These are phyloP conservation scores for Podospora pseudocomata DNA, from an alignment of 495 filamentous ascomycete species.

Conservation along the genomic window DNA sequence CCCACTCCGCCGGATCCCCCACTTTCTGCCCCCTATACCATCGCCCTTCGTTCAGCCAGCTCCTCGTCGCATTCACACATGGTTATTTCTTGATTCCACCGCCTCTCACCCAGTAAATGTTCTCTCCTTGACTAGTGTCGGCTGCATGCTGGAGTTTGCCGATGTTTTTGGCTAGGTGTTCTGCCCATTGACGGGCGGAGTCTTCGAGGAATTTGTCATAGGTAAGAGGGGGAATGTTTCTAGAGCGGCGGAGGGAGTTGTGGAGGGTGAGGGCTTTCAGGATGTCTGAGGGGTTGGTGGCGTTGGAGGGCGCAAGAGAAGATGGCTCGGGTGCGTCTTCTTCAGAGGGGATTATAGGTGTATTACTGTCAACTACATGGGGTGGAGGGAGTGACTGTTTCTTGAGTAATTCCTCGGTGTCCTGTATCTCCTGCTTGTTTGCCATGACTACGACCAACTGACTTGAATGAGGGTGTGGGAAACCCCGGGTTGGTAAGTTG, in stretches of 20 bases:
- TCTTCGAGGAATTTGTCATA: neutral
- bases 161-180: neutral
- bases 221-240: neutral
- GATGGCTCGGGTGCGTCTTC: neutral
- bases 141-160: neutral
- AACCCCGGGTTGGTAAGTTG: neutral
- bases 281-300: neutral
- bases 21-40: neutral
- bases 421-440: neutral
- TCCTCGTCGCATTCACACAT: neutral
- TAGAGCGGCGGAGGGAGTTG: neutral
- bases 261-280: neutral
- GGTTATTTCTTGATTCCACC: neutral
- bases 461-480: neutral
- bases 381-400: neutral
- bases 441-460: neutral
- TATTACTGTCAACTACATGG: neutral
- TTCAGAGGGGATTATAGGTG: neutral
- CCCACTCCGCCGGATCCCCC: neutral
- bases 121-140: neutral
- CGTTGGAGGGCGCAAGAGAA: neutral
- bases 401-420: neutral
- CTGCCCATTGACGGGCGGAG: neutral
- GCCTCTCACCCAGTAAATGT: neutral
- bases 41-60: neutral